Evolutionary conservation across 257 asterid species (phyloP).

Genomic region (Jasminum sambac): DNA sequence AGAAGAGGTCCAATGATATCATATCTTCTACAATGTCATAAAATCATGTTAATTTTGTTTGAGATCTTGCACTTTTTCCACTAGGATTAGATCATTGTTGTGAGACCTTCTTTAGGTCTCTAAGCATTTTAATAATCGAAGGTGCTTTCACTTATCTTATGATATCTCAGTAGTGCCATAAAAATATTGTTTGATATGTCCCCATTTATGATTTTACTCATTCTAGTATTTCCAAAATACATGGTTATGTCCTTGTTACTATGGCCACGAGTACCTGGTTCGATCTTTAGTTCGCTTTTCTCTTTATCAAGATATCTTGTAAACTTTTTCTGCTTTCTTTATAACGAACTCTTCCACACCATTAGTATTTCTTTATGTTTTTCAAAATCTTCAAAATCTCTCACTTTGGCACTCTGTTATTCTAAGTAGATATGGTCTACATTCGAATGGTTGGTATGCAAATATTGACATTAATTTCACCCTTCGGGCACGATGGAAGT

Average conservation of each 20-base stretch:
- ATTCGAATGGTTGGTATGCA: too few species aligned
- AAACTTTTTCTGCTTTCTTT: background rate
- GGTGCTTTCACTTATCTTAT: background rate
- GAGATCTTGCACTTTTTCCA: background rate
- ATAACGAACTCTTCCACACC: background rate
- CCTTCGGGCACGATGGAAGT: too few species aligned
- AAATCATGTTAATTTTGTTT: background rate
- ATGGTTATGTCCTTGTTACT: background rate
- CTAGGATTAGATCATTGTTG: background rate
- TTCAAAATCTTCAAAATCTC: background rate
- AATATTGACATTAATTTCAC: too few species aligned
- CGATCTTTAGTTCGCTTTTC: background rate
- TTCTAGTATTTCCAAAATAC: background rate
- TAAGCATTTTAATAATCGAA: background rate
- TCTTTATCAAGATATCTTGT: background rate
- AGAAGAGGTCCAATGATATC: background rate
- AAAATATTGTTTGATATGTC: background rate
- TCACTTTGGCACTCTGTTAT: too few species aligned
- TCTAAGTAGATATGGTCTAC: too few species aligned
- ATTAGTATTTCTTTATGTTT: background rate
- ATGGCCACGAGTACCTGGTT: background rate
- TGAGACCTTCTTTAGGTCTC: slow-evolving; percentile 1
- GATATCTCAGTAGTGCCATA: background rate
- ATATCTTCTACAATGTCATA: background rate
- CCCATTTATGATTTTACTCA: background rate